Percentiles rank a stretch among this genome's conserved stretches.
These are phyloP conservation scores for Fremontodendron californicum DNA, from an alignment of 345 rosid species.

Conservation along the genomic window DNA sequence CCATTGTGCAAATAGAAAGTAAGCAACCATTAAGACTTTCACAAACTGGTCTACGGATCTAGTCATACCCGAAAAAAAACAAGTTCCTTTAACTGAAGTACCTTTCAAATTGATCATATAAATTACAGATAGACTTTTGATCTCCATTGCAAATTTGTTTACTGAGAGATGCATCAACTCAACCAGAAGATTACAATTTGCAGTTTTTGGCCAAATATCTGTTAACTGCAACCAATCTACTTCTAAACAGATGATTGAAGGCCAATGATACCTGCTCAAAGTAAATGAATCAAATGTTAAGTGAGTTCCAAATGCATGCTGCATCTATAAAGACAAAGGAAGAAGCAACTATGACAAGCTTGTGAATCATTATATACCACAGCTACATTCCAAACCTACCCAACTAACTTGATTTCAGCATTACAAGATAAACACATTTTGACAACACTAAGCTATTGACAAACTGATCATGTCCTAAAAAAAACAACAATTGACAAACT, in stretches of 20 bases:
- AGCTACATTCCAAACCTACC: background rate
- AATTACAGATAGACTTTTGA: background rate
- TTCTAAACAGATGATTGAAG: constrained; percentile 63
- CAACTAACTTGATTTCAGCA: background rate
- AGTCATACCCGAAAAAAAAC: background rate
- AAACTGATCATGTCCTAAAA: background rate
- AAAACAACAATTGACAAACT: background rate
- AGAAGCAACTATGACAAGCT: background rate
- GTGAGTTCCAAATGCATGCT: background rate
- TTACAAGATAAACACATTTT: background rate
- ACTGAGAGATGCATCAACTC: background rate
- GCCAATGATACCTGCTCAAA: constrained; percentile 72
- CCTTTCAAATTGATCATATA: background rate
- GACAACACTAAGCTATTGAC: background rate
- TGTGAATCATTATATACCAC: background rate
- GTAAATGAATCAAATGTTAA: constrained; percentile 12
- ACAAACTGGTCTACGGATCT: background rate
- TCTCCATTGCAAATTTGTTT: constrained; percentile 8
- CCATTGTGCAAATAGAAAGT: background rate
- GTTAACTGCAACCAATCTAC: background rate
- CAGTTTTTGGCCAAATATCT: background rate
- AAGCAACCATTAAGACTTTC: background rate
- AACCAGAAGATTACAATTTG: background rate
- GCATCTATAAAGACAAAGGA: background rate
- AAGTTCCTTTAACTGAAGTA: background rate